These are phyloP conservation scores for Microdochium trichocladiopsis DNA, from an alignment of 2,329 filamentous ascomycete genomes.

Conservation along the genomic window DNA sequence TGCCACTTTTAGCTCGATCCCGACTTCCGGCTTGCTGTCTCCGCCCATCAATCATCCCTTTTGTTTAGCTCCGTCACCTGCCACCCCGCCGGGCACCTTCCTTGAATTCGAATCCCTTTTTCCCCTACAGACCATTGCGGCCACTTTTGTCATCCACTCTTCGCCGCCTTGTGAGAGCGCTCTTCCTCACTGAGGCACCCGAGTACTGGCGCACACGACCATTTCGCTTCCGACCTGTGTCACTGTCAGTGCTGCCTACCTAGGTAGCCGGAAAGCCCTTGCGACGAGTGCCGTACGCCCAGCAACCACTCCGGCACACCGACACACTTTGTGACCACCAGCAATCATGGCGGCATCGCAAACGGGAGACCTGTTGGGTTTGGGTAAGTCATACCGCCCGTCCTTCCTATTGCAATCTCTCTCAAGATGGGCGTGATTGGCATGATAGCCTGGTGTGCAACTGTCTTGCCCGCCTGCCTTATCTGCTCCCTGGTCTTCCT, in stretches of 20 bases:
- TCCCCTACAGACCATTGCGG: not conserved
- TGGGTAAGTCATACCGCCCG: not conserved
- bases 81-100: not conserved
- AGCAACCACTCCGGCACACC: not conserved
- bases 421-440: not conserved
- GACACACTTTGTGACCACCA: not conserved
- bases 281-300: too few relatives aligned
- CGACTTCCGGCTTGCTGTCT: not conserved
- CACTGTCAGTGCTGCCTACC: too few relatives aligned
- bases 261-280: too few relatives aligned
- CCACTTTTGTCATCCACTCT: not conserved
- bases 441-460: not conserved
- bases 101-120: not conserved
- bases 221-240: not conserved
- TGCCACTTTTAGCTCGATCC: not conserved
- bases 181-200: not conserved
- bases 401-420: not conserved
- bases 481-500: not conserved
- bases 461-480: not conserved
- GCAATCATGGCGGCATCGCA: not conserved
- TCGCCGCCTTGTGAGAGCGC: not conserved
- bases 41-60: not conserved
- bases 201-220: not conserved
- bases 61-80: not conserved
- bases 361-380: not conserved